phyloP scores from a whole-genome alignment of 169 alveolate species.

The Cryptosporidium sp. region DNA sequence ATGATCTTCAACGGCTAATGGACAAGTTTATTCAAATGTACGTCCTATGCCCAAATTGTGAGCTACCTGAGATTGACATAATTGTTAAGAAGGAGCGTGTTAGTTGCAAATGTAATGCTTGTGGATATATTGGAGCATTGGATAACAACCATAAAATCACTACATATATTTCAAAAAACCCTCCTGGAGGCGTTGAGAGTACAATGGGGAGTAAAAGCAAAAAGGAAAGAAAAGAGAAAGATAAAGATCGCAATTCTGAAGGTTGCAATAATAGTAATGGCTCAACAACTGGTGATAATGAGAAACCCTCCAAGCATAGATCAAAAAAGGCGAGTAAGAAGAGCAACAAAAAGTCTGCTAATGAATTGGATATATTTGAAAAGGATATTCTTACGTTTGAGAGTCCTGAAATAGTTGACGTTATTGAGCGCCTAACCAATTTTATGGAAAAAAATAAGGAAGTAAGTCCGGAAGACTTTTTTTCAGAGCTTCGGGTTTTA shows the following conservation, averaged over 20 bases:
- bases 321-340: slow-evolving; percentile 37
- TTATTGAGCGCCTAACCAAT: slow-evolving; percentile 83
- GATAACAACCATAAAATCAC: slow-evolving; percentile 97
- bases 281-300: not conserved
- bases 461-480: slow-evolving; percentile 83
- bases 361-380: slow-evolving; percentile 23
- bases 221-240: slow-evolving; percentile 30
- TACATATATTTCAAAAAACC: slow-evolving; percentile 93
- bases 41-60: slow-evolving; percentile 97
- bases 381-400: slow-evolving; percentile 81
- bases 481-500: slow-evolving; percentile 89
- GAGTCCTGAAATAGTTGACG: slow-evolving; percentile 86
- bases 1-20: slow-evolving; percentile 89
- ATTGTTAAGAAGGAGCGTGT: slow-evolving; percentile 89
- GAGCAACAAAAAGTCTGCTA: slow-evolving; percentile 30
- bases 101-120: slow-evolving; percentile 95
- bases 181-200: slow-evolving; percentile 88
- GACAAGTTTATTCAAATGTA: slow-evolving; percentile 98
- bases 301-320: slow-evolving; percentile 9
- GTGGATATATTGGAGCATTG: slow-evolving; percentile 94
- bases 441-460: slow-evolving; percentile 78
- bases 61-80: slow-evolving; percentile 96
- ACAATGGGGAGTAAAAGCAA: slow-evolving; percentile 80
- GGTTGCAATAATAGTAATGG: not conserved
- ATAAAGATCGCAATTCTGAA: slow-evolving; percentile 25